Evolutionary conservation across 2,329 filamentous ascomycete species (phyloP).

Genomic region (Trichophyton simii): DNA sequence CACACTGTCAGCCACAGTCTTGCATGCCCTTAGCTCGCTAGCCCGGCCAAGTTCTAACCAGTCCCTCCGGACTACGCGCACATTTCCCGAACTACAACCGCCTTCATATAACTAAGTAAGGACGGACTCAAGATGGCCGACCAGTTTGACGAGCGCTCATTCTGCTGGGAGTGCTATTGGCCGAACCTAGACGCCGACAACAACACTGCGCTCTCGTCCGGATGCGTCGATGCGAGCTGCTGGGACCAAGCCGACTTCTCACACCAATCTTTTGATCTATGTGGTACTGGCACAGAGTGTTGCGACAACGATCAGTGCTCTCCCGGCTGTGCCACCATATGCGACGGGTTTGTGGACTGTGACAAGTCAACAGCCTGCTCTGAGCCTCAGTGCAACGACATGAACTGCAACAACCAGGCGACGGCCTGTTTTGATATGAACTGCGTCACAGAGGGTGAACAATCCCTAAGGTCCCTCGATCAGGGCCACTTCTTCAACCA

Average conservation of each 20-base stretch:
- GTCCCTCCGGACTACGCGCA: no score
- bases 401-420: conserved; percentile 21
- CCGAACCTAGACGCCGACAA: conserved; percentile 27
- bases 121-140: conserved; percentile 6
- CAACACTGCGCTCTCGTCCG: conserved; percentile 14
- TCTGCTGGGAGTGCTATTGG: conserved; percentile 33
- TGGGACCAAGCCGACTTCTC: conserved; percentile 23
- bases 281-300: conserved; percentile 25
- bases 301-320: conserved; percentile 30
- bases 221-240: conserved; percentile 15
- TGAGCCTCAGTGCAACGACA: conserved; percentile 20
- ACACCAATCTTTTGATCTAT: conserved; percentile 18
- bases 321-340: conserved; percentile 29
- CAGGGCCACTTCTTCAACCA: conserved; percentile 4
- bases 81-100: neutral
- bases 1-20: neutral
- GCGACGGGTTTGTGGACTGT: conserved; percentile 32
- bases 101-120: neutral
- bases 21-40: neutral
- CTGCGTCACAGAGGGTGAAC: conserved; percentile 15
- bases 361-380: conserved; percentile 28
- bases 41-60: neutral
- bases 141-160: conserved; percentile 17
- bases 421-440: conserved; percentile 28
- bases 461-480: neutral